Conservation (phyloP, 2,329 filamentous ascomycete genomes). For the Alternaria gansuensis region DNA sequence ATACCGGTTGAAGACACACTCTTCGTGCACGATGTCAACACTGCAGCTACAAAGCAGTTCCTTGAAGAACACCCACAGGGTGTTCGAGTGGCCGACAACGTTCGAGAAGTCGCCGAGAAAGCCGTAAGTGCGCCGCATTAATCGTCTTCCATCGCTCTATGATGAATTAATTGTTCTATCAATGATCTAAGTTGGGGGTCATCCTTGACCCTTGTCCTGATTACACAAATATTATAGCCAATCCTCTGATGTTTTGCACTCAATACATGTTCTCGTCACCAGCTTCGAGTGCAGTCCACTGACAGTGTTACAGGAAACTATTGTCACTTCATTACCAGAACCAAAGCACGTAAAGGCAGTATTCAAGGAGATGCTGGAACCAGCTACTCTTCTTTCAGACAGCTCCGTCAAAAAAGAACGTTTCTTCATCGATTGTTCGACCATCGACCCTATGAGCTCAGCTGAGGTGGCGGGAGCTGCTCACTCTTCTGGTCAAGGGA, state of each 20-base stretch:
- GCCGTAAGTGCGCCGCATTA: conserved; percentile 62
- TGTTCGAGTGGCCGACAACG: conserved; percentile 65
- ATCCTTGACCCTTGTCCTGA: conserved; percentile 66
- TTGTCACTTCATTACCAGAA: conserved; percentile 89
- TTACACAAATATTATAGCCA: conserved; percentile 72
- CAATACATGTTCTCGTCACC: conserved; percentile 14
- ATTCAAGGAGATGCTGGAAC: conserved; percentile 76
- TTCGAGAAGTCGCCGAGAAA: conserved; percentile 71
- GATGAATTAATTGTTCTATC: conserved; percentile 64
- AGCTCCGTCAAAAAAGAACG: conserved; percentile 65
- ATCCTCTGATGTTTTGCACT: conserved; percentile 69
- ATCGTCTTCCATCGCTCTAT: conserved; percentile 38
- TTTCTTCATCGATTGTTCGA: conserved; percentile 94
- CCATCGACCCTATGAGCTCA: conserved; percentile 90
- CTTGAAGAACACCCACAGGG: conserved; percentile 62
- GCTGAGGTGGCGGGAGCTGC: conserved; percentile 77
- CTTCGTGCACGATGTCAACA: conserved; percentile 72
- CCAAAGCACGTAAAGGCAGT: conserved; percentile 86
- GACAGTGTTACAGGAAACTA: conserved; percentile 70
- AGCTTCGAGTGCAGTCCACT: conserved; percentile 21
- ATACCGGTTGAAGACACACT: conserved; percentile 69
- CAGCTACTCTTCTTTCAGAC: conserved; percentile 61
- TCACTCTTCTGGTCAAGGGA: conserved; percentile 70
- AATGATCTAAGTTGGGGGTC: conserved; percentile 79
- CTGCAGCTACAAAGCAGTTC: conserved; percentile 65